Conservation (phyloP, 208 protist genomes). For the Wallacemonas rigidus region DNA sequence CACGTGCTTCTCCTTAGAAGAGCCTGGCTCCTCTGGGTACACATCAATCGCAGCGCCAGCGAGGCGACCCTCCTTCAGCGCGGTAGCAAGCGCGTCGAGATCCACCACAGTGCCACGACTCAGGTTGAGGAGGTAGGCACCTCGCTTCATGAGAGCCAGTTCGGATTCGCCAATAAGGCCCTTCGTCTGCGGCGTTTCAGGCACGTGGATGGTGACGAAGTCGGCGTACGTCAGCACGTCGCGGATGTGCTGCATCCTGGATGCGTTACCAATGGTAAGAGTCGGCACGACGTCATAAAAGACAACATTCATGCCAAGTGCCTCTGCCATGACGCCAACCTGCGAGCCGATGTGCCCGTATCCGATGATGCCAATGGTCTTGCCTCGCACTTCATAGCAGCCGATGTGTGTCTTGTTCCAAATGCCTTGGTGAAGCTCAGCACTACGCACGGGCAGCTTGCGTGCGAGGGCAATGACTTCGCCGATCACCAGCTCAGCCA, state of each 20-base stretch:
- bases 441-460: constrained; percentile 84
- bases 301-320: constrained; percentile 92
- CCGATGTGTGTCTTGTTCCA: constrained; percentile 89
- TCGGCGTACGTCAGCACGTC: constrained; percentile 76
- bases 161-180: constrained; percentile 78
- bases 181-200: constrained; percentile 73
- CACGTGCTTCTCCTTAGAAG: constrained; percentile 41
- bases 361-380: constrained; percentile 92
- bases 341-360: constrained; percentile 95
- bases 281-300: constrained; percentile 92
- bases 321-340: constrained; percentile 91
- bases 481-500: constrained; percentile 93
- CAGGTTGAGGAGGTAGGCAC: constrained; percentile 86
- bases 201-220: constrained; percentile 94
- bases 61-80: constrained; percentile 78
- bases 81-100: constrained; percentile 73
- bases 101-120: constrained; percentile 86
- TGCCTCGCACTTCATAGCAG: constrained; percentile 88
- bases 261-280: constrained; percentile 91
- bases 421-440: constrained; percentile 83
- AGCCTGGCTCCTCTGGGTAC: constrained; percentile 88
- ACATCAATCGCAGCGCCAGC: constrained; percentile 92
- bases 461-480: constrained; percentile 91
- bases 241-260: constrained; percentile 56
- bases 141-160: constrained; percentile 75